Evolutionary conservation across 768 basidiomycete genomes (phyloP).

Genomic region (Hemileccinum rubropunctum): DNA sequence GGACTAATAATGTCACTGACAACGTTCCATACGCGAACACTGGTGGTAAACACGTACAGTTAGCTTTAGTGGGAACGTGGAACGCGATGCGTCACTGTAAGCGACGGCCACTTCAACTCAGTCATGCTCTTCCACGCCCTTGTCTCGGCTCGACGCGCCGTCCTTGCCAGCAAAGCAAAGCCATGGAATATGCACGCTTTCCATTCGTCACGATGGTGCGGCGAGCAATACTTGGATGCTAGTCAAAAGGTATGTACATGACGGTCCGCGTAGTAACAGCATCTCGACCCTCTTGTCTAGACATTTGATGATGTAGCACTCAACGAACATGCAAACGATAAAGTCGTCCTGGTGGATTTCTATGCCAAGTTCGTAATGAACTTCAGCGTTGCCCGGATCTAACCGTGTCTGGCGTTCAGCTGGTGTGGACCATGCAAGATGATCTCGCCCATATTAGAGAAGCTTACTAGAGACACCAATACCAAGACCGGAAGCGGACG

Average conservation of each 20-base stretch:
- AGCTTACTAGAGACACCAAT: slow-evolving; percentile 45
- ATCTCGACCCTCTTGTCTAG: slow-evolving; percentile 21
- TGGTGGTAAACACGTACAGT: too few species aligned
- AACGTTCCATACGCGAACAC: too few species aligned
- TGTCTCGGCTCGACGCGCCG: slow-evolving; percentile 1
- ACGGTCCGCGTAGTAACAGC: background rate
- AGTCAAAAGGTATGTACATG: slow-evolving; percentile 37
- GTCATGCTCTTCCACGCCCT: slow-evolving; percentile 16
- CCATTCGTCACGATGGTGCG: slow-evolving; percentile 36
- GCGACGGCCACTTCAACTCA: too few species aligned
- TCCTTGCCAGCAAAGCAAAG: slow-evolving; percentile 22
- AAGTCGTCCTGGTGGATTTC: slow-evolving; percentile 72
- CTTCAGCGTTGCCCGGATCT: background rate
- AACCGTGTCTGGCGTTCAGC: slow-evolving; percentile 34
- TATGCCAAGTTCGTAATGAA: slow-evolving; percentile 66
- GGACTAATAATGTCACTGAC: too few species aligned
- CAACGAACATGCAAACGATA: slow-evolving; percentile 38
- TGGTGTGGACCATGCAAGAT: slow-evolving; percentile 79
- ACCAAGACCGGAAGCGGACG: slow-evolving; percentile 50
- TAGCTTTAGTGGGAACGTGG: too few species aligned
- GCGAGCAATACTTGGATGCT: slow-evolving; percentile 44
- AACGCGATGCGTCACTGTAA: too few species aligned
- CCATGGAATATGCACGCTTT: slow-evolving; percentile 27
- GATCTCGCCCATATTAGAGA: slow-evolving; percentile 68
- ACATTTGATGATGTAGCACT: slow-evolving; percentile 33